Evolutionary conservation across 1,284 basidiomycete species (phyloP).

Genomic region (Ustilago curta): DNA sequence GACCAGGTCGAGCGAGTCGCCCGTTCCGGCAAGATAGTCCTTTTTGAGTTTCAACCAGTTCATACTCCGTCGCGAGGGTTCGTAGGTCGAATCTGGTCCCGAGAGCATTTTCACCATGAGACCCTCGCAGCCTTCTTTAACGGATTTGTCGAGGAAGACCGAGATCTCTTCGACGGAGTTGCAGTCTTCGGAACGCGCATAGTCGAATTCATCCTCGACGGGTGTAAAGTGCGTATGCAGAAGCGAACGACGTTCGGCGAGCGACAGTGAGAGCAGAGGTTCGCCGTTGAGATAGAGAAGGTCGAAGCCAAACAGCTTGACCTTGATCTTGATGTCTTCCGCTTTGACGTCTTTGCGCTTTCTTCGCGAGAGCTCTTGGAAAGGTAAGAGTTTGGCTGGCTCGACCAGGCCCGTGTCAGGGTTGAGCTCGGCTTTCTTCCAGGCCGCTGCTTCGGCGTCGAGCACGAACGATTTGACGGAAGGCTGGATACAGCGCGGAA

Average conservation of each 20-base stretch:
- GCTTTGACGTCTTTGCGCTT: constrained; percentile 98
- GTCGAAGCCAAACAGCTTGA: constrained; percentile 96
- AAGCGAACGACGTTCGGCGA: constrained; percentile 76
- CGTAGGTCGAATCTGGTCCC: constrained; percentile 89
- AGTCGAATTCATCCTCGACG: constrained; percentile 90
- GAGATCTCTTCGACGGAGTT: constrained; percentile 94
- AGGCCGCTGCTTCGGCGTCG: constrained; percentile 95
- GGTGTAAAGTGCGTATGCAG: constrained; percentile 83
- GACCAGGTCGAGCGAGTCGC: constrained; percentile 95
- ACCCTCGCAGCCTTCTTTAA: constrained; percentile 98
- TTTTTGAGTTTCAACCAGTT: constrained; percentile 89
- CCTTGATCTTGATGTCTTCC: constrained; percentile 93
- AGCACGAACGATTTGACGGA: constrained; percentile 87
- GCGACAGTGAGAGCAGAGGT: constrained; percentile 38
- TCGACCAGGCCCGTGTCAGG: constrained; percentile 24
- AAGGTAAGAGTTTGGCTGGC: constrained; percentile 82
- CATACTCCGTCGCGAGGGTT: constrained; percentile 91
- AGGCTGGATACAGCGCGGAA: constrained; percentile 77
- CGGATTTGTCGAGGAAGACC: constrained; percentile 91
- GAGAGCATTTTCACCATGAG: constrained; percentile 98
- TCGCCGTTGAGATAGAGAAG: constrained; percentile 93
- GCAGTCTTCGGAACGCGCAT: constrained; percentile 89
- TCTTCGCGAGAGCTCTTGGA: constrained; percentile 93
- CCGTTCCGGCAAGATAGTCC: constrained; percentile 82
- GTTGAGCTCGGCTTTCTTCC: constrained; percentile 76